Base-by-base conservation (phyloP, 2,329 filamentous ascomycete species). In the Epichloe festucae region DNA sequence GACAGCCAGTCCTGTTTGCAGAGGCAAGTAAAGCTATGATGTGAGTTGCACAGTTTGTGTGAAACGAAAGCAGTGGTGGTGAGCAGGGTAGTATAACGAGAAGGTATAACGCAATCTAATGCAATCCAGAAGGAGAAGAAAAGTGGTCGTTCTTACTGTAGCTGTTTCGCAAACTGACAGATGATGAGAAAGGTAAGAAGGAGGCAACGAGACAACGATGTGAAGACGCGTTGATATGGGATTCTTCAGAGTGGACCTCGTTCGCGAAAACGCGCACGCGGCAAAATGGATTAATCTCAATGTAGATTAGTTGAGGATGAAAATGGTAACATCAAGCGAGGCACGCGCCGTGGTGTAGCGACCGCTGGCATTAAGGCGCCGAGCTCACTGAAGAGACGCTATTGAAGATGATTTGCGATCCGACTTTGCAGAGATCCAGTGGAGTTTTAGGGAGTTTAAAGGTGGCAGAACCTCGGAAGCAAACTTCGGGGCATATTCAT, bases 401-500 rank as follows among this genome's bases (percentile, higher is more conserved):
- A 47, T 51, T 52, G 46, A 31, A 39, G 52, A 45, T 49, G 48
- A 23, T 39, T 52, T 31, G 48, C 38, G 42, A 52, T 50, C 36
- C 39, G 39, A 35, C 15, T 42, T 47, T 17, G 52, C 48, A 41
- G 48, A 51, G 51, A 49, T 50, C 17, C 27, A 52, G 54, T 53
- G 54, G 52, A 56, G 51, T 52, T 55, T 48, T 38, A 39, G 44
- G 42, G 48, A 39, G 43, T 51, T 54, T 42, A n/a, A 39, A 27
- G 48, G 50, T 55, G 56, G 56, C 45, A 51, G 49, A 56, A 54
- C 53, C 46, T 56, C 56, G 56, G 56, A 21, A 12, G 23, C 10
- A 5, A 40, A 2, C 4, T 27, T 38, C 34, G 34, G 36, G 34
- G 45, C 31, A n/a, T n/a, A 17, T 21, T 21, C 27, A 39, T n/a